Base-by-base conservation (phyloP, 2,329 filamentous ascomycete species). In the Fusarium chuoi region DNA sequence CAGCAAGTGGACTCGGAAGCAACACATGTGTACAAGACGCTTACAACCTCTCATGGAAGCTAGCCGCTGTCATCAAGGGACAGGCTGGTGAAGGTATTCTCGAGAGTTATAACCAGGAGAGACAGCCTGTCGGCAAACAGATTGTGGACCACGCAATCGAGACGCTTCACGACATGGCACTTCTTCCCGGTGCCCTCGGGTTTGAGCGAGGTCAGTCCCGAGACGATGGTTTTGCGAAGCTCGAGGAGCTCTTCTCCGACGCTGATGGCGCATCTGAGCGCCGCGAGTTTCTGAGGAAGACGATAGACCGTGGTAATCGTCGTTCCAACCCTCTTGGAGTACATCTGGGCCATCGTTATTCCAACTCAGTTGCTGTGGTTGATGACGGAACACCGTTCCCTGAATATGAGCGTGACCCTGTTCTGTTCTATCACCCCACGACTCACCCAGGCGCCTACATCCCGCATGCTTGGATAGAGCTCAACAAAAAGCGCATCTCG, bases 401-500 rank as follows among this genome's bases (percentile, higher is more conserved):
- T 14, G 26, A 49, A 12, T 63, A 75, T 12, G 67, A 71, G 11
- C 73, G 82, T 14, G 85, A 89, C 63, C 78, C 81, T 0, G 82
- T 87, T 9, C 77, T 85, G 17, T 77, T 84, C 49, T 83, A 88
- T 68, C 79, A 83, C 44, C 82, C 84, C 35, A 85, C 80, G 46
- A 91, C 90, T 7, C 90, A 87, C 73, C 90, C 90, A 2, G 90
- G 90, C 11, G 83, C 83, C 38, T 83, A 89, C 12, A 78, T 92
- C 20, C 90, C 90, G 6, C 90, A 92, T 78, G 89, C 85, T 1
- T 92, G 90, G 90, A 79, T 92, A 17, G 88, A 90, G 78, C 83
- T 33, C 77, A n/a, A 73, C 82, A 26, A 80, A 51, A 58, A n/a
- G 13, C 68, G 68, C 17, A 81, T 89, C n/a, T 90, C 89, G 2